Base-by-base conservation (phyloP, 2,329 filamentous ascomycete genomes). In the Chrysoporthe austroafricana region DNA sequence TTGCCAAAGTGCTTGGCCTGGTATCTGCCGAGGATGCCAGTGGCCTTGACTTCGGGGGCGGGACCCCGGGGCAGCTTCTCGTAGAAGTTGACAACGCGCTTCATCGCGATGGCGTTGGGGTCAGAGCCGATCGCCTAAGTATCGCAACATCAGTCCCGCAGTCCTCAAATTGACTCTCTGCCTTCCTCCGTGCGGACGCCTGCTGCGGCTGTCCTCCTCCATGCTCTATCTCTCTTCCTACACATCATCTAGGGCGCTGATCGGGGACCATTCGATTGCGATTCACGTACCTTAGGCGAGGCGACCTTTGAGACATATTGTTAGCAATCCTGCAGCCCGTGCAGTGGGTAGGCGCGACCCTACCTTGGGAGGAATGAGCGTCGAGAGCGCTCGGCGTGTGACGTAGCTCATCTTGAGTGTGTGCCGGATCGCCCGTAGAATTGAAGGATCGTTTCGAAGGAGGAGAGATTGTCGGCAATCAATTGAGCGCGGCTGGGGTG, bases 281-380 rank as follows among this genome's bases (percentile, higher is more conserved):
- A 66, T 71, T 69, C 70, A 86, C 90, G 82, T 91, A 96, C 92
- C 85, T 88, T 91, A 73, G 92, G 92, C 79, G 92, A 94, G 76
- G 92, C 91, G 79, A 96, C 87, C 91, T 94, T 66, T 67, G 72
- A 74, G 74, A 64, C 70, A 62, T 58, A 50, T 64, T 70, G 74
- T 85, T 78, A 85, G 83, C 73, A 77, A 59, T 76, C 26, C 21
- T 52, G n/a, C 39, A 42, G 36, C 46, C 48, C 43, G 34, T 14
- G 52, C 58, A 43, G 34, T 48, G 50, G 52, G n/a, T 14, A 34
- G 54, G 16, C 32, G 42, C 21, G 26, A 44, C 14, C 85, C 75
- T 86, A 97, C 95, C 94, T 99, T 99, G 79, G 96, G 96, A 76
- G 96, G 96, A 78, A 99, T 97, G 83, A 99, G 91, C 87, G 96